Evolutionary conservation across 139 green algal genomes (phyloP), one percentile per base, ranked within the genome.

Genomic region (Picochlorum costavermella): DNA sequence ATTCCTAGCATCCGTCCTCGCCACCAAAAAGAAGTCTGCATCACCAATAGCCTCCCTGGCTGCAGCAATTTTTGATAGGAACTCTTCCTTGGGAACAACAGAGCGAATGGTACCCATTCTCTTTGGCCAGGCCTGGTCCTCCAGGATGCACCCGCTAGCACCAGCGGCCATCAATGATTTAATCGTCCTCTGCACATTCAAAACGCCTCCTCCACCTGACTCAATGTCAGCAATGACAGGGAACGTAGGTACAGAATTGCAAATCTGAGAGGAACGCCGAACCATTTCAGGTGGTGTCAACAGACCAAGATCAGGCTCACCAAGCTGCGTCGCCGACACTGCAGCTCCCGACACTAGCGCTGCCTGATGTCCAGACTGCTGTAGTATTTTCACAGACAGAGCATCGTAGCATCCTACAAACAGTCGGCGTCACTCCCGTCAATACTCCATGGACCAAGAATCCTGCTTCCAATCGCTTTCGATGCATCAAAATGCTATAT

Each of bases 161-260:
- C 84, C 87, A 13, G 83, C 73, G 37, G 66, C 75, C 36, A 91
- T 93, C 26, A 94, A 83, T 64, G 86, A 80, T 50, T 69, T 71
- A n/a, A 94, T 70, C 16, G 86, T 94, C 16, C 87, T 77, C 71
- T 91, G 79, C 56, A 94, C 86, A 63, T 94, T 94, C 16, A 94
- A 73, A 46, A 89, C 72, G 58, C 79, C 85, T 64, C 86, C 86
- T 49, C 87, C 83, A 6, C 86, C 86, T 51, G 86, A 92, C 72
- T 94, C 86, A n/a, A 76, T 83, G 64, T 92, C 86, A 1, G 78
- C 85, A 40, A 92, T 77, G 49, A 92, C 70, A 6, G 81, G 69
- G 26, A 89, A 69, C 8, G 31, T 20, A 6, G 80, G 83, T 16
- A 73, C 69, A 11, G 80, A 73, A 29, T 68, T 69, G 30, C 62